These are phyloP conservation scores for Nannochloris sp. DNA, from an alignment of 139 green algal genomes.

Conservation along the genomic window DNA sequence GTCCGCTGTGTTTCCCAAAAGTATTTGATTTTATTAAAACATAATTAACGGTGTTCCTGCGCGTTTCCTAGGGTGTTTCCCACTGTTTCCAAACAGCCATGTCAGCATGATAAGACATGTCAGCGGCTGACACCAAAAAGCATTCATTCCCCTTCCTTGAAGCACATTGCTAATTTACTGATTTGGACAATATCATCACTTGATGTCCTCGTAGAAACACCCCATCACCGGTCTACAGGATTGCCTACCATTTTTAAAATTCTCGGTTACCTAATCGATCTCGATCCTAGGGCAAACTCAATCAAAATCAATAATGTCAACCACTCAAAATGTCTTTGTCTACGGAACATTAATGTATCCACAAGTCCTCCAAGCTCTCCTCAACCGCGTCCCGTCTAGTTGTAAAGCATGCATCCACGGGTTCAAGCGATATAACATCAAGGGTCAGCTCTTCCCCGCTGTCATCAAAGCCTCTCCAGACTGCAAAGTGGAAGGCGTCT, in stretches of 20 bases:
- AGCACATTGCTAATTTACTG: too few species aligned
- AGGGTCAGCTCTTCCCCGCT: slow-evolving; percentile 52
- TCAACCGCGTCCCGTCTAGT: slow-evolving; percentile 34
- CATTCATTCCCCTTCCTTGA: too few species aligned
- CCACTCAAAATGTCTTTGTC: slow-evolving; percentile 26
- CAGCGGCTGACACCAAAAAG: too few species aligned
- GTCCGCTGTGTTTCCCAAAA: not conserved
- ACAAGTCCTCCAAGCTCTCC: slow-evolving; percentile 46
- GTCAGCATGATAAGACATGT: too few species aligned
- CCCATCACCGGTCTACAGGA: too few species aligned
- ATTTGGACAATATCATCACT: too few species aligned
- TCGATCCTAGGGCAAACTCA: not conserved
- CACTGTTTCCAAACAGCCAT: too few species aligned
- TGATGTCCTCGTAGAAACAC: too few species aligned
- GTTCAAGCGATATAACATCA: slow-evolving; percentile 48
- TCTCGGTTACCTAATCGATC: too few species aligned
- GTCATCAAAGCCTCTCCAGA: slow-evolving; percentile 17
- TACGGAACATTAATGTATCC: slow-evolving; percentile 43
- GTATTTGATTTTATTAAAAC: not conserved
- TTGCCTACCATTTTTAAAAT: too few species aligned
- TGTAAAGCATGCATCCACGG: slow-evolving; percentile 39
- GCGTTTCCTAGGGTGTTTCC: too few species aligned
- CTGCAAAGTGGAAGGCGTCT: not conserved
- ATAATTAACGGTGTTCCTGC: too few species aligned
- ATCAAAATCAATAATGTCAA: slow-evolving; percentile 2